Evolutionary conservation across 495 filamentous ascomycete species (phyloP).

Genomic region (Lentithecium fluviatile): DNA sequence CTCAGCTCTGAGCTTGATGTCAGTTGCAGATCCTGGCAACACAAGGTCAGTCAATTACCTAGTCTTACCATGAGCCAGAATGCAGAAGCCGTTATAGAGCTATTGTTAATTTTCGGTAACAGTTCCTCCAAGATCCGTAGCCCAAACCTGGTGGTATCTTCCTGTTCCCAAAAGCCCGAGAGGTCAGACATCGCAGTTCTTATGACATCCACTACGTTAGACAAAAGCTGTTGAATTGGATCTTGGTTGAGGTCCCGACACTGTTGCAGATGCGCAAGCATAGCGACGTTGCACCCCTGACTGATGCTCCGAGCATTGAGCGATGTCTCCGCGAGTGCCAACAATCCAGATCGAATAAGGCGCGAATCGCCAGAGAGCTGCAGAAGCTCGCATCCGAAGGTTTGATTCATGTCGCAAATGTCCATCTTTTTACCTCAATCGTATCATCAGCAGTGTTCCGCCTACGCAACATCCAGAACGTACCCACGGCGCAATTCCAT

Average conservation of each 20-base stretch:
- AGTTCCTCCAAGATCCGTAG: background rate
- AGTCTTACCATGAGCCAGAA: slow-evolving; percentile 10
- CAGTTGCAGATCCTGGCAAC: background rate
- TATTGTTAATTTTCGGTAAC: background rate
- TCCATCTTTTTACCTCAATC: background rate
- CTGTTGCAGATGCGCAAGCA: background rate
- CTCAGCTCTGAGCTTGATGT: background rate
- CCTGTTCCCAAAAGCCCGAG: slow-evolving; percentile 2
- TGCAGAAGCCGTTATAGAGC: background rate
- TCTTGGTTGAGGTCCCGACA: background rate
- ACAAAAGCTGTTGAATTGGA: background rate
- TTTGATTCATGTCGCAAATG: slow-evolving; percentile 2
- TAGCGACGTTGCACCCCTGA: background rate
- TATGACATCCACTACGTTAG: background rate
- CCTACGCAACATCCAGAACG: background rate
- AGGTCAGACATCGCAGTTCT: background rate
- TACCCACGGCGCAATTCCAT: slow-evolving; percentile 17
- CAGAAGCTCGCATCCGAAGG: slow-evolving; percentile 6
- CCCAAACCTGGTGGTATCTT: background rate
- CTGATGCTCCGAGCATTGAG: background rate
- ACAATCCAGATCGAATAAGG: slow-evolving; percentile 3
- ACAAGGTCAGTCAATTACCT: background rate
- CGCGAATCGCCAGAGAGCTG: background rate
- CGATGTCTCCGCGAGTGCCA: slow-evolving; percentile 1
- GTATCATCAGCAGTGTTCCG: background rate